Percentiles rank a stretch among this genome's conserved stretches.
phyloP scores from a whole-genome alignment of 352 stramenopile species.

The Pythium brachiatum region DNA sequence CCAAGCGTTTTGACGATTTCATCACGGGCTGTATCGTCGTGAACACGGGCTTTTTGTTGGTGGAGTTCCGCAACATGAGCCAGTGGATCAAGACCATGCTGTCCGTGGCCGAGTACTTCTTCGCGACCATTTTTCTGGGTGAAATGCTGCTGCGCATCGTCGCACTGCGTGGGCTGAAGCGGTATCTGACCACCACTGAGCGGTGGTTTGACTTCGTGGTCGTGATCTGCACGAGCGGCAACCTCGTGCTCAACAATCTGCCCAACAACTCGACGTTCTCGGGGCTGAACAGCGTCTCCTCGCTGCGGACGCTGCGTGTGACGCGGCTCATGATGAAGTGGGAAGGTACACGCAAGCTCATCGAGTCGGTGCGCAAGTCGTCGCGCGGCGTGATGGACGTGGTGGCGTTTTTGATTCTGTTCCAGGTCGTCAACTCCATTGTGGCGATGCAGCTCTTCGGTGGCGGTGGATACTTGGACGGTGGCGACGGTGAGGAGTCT shows the following conservation, averaged over 20 bases:
- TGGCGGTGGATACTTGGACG: conserved; percentile 40
- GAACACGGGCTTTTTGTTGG: conserved; percentile 64
- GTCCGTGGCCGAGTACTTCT: conserved; percentile 67
- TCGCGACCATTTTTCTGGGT: conserved; percentile 54
- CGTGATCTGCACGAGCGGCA: conserved; percentile 59
- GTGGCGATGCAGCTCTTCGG: conserved; percentile 80
- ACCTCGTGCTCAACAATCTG: conserved; percentile 73
- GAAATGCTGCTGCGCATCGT: conserved; percentile 66
- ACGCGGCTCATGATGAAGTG: conserved; percentile 79
- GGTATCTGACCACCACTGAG: conserved; percentile 59
- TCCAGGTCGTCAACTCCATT: conserved; percentile 75
- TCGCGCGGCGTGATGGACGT: conserved; percentile 77
- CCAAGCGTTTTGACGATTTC: conserved; percentile 71
- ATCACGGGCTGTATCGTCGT: conserved; percentile 64
- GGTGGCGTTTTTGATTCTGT: conserved; percentile 69
- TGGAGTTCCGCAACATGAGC: conserved; percentile 67
- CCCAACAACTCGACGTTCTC: conserved; percentile 38
- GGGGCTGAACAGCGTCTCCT: conserved; percentile 64
- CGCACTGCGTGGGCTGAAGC: conserved; percentile 44
- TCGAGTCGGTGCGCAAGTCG: conserved; percentile 76
- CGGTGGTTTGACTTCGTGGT: conserved; percentile 73
- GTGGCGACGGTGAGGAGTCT: conserved; percentile 35
- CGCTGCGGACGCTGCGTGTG: conserved; percentile 67
- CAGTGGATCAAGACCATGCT: conserved; percentile 32
- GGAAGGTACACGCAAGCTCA: conserved; percentile 72